phyloP scores from a whole-genome alignment of 306 rosid species.

The Fragaria ananassa region DNA sequence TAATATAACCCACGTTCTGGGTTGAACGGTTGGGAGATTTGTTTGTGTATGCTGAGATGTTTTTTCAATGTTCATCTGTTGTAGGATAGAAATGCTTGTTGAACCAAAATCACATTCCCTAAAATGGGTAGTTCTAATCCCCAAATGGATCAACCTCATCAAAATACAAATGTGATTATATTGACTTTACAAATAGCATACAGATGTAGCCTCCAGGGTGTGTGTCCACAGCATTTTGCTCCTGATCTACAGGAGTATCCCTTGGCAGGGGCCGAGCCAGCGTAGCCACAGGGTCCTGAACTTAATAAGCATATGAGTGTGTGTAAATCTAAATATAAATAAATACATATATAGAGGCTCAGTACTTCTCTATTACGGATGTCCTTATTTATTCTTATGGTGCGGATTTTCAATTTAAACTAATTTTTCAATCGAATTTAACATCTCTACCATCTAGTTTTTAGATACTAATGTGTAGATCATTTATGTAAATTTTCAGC shows the following conservation, averaged over 20 bases:
- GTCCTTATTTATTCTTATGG: no score
- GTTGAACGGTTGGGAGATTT: not conserved
- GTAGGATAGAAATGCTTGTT: not conserved
- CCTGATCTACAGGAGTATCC: not conserved
- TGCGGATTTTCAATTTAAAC: no score
- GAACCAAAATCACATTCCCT: not conserved
- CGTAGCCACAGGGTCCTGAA: not conserved
- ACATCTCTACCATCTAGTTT: no score
- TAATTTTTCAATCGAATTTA: no score
- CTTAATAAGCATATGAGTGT: not conserved
- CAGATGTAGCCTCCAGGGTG: not conserved
- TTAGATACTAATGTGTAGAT: no score
- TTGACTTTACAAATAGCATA: not conserved
- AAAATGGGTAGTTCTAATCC: not conserved
- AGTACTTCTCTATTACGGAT: no score
- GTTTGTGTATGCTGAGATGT: not conserved
- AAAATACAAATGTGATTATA: not conserved
- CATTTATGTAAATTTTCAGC: no score
- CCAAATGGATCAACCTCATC: not conserved
- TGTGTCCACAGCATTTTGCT: not conserved
- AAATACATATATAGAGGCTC: no score
- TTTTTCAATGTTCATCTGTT: not conserved
- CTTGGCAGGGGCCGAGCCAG: not conserved
- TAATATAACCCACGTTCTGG: not conserved
- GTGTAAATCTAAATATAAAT: no score